These are phyloP conservation scores for Penicillium nordicum DNA, from an alignment of 2,329 filamentous ascomycete genomes.

Conservation along the genomic window DNA sequence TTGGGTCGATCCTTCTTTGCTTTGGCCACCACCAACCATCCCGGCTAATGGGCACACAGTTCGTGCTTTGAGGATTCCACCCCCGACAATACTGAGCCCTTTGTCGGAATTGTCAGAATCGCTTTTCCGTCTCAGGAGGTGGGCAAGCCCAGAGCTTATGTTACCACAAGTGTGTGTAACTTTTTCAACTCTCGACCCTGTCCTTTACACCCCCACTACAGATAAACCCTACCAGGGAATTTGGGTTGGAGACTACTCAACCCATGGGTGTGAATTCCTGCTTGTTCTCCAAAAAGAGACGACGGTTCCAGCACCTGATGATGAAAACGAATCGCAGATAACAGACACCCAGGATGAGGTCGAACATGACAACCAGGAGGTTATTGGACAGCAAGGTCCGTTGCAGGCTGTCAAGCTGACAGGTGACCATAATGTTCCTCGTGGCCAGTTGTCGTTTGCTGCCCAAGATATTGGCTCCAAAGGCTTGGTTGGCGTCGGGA, in stretches of 20 bases:
- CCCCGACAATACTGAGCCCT: constrained; percentile 45
- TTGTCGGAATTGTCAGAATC: constrained; percentile 60
- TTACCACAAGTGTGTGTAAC: constrained; percentile 46
- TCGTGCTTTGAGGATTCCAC: constrained; percentile 48
- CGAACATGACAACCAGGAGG: constrained; percentile 46
- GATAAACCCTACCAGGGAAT: constrained; percentile 84
- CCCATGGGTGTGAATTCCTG: constrained; percentile 85
- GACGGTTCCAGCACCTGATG: neutral
- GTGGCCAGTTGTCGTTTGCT: constrained; percentile 79
- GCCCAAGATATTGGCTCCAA: constrained; percentile 68
- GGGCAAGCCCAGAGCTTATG: constrained; percentile 62
- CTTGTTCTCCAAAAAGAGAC: constrained; percentile 70
- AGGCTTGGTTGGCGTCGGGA: constrained; percentile 62
- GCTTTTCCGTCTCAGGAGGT: constrained; percentile 71
- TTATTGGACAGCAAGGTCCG: constrained; percentile 59
- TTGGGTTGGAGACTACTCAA: constrained; percentile 86
- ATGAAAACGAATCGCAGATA: neutral
- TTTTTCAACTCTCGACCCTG: constrained; percentile 70
- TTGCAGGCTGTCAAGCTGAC: constrained; percentile 87
- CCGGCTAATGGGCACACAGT: constrained; percentile 60
- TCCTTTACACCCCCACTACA: constrained; percentile 73
- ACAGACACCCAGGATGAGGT: neutral
- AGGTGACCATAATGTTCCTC: constrained; percentile 83
- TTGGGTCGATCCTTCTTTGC: constrained; percentile 38
- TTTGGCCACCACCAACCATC: constrained; percentile 74